These are phyloP conservation scores for Hepatocystis sp. DNA, from an alignment of 169 alveolate species.

Conservation along the genomic window DNA sequence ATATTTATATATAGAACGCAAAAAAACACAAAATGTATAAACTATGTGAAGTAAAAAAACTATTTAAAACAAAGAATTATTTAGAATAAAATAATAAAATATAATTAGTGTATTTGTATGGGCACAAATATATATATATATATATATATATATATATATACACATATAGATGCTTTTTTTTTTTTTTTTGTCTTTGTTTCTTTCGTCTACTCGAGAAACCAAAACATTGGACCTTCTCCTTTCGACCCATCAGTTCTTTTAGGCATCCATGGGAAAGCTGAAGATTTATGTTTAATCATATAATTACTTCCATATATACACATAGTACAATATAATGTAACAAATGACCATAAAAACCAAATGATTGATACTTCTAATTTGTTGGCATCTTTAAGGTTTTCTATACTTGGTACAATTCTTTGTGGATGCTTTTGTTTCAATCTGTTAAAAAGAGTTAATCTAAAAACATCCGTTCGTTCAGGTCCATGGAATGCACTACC, in stretches of 20 bases:
- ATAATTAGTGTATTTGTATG: too few relatives aligned
- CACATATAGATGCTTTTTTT: too few relatives aligned
- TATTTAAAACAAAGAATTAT: too few relatives aligned
- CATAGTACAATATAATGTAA: conserved; percentile 77
- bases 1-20: too few relatives aligned
- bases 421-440: conserved; percentile 89
- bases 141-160: too few relatives aligned
- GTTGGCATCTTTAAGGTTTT: conserved; percentile 85
- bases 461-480: conserved; percentile 88
- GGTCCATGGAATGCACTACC: conserved; percentile 93
- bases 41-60: too few relatives aligned
- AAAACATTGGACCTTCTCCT: conserved; percentile 86
- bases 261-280: conserved; percentile 90
- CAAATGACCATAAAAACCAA: conserved; percentile 87
- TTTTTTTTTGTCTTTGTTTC: too few relatives aligned
- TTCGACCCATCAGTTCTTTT: conserved; percentile 85
- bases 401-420: conserved; percentile 86
- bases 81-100: too few relatives aligned
- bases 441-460: conserved; percentile 89
- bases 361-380: conserved; percentile 81
- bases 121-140: too few relatives aligned
- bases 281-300: conserved; percentile 81
- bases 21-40: too few relatives aligned
- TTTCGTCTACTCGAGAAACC: conserved; percentile 83
- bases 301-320: conserved; percentile 79